Conservation (phyloP, 345 rosid species). For the Clausena lansium region DNA sequence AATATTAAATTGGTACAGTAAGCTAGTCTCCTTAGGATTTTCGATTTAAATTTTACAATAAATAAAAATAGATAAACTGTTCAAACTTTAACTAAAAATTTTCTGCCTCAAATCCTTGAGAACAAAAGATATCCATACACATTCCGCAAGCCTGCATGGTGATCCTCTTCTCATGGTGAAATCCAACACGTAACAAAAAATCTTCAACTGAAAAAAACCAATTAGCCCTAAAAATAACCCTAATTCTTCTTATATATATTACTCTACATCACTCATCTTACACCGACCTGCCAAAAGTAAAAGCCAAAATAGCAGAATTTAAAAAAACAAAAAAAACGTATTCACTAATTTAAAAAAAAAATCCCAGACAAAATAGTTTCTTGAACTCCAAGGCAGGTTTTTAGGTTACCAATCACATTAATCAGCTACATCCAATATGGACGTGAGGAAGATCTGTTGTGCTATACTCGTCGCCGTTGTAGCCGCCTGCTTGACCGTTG, state of each 20-base stretch:
- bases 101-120: not conserved
- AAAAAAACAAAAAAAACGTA: not conserved
- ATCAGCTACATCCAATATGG: constrained; percentile 41
- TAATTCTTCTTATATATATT: constrained; percentile 19
- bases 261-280: not conserved
- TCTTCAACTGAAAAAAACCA: not conserved
- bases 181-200: not conserved
- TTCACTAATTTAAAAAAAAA: not conserved
- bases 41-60: not conserved
- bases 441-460: constrained; percentile 62
- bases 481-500: constrained; percentile 56
- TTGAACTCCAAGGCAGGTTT: constrained; percentile 20
- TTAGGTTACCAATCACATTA: not conserved
- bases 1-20: no score
- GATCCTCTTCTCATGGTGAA: constrained; percentile 9
- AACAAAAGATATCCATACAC: not conserved
- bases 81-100: no score
- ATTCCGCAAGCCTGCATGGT: constrained; percentile 4
- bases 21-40: no score
- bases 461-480: constrained; percentile 51
- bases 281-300: constrained; percentile 29
- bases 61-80: not conserved
- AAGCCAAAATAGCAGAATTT: not conserved
- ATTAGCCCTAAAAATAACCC: constrained; percentile 21
- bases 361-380: constrained; percentile 9